Percentiles rank a stretch among this genome's conserved stretches.
phyloP scores from a whole-genome alignment of 352 stramenopile genomes.

The Globisporangium acanthophoron region DNA sequence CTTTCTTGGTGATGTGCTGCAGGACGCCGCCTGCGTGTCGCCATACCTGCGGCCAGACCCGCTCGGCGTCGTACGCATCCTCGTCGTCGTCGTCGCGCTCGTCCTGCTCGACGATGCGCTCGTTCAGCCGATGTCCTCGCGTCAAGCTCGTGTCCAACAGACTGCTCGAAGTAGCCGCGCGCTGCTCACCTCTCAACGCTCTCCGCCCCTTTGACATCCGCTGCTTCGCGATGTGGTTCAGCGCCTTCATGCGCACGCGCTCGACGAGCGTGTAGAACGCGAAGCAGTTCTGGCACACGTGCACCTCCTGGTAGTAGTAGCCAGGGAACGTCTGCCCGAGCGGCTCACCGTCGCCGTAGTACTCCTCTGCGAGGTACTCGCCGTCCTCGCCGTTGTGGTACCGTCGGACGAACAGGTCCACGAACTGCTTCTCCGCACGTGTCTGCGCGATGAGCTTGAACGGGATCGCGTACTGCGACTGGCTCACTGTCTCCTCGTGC shows the following conservation, averaged over 20 bases:
- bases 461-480: slow-evolving; percentile 48
- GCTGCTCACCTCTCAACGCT: slow-evolving; percentile 17
- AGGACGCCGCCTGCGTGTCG: slow-evolving; percentile 19
- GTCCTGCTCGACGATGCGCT: background rate
- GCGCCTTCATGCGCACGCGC: slow-evolving; percentile 61
- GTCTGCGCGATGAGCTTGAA: slow-evolving; percentile 83
- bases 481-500: slow-evolving; percentile 6
- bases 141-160: background rate
- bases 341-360: slow-evolving; percentile 70
- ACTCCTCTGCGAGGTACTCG: slow-evolving; percentile 67
- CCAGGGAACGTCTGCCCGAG: slow-evolving; percentile 71
- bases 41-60: slow-evolving; percentile 37
- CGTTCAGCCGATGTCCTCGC: background rate
- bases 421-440: slow-evolving; percentile 70
- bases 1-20: slow-evolving; percentile 46
- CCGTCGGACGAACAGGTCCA: slow-evolving; percentile 71
- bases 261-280: slow-evolving; percentile 77
- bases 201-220: background rate
- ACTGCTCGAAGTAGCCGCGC: slow-evolving; percentile 1
- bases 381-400: slow-evolving; percentile 73
- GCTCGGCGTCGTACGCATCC: background rate
- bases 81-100: slow-evolving; percentile 2
- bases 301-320: slow-evolving; percentile 81
- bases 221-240: slow-evolving; percentile 30
- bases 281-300: slow-evolving; percentile 77